These are phyloP conservation scores for Rhizopogon salebrosus DNA, from an alignment of 768 basidiomycete species.

Conservation along the genomic window DNA sequence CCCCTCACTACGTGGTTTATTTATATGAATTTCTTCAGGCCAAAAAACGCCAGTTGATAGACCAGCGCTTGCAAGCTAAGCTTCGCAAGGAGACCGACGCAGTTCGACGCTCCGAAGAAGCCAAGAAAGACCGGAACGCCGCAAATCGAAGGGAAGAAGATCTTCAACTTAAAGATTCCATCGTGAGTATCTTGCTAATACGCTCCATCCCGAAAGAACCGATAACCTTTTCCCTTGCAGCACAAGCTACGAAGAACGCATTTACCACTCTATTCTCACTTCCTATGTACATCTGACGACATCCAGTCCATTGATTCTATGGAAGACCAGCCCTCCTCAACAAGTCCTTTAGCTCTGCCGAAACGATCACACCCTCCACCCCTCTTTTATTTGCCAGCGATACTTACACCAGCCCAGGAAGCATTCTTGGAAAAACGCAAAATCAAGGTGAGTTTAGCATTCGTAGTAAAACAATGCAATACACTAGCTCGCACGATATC, in stretches of 20 bases:
- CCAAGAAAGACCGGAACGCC: slow-evolving; percentile 72
- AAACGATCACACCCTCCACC: slow-evolving; percentile 71
- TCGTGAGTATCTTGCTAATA: slow-evolving; percentile 42
- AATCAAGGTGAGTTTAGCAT: slow-evolving; percentile 43
- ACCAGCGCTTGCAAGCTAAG: slow-evolving; percentile 81
- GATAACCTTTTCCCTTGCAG: slow-evolving; percentile 29
- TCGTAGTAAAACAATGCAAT: not conserved
- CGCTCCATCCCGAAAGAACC: not conserved
- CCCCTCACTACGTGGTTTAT: not conserved
- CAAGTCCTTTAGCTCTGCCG: slow-evolving; percentile 39
- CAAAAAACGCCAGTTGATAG: slow-evolving; percentile 78
- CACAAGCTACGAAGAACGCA: slow-evolving; percentile 70
- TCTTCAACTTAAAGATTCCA: slow-evolving; percentile 72
- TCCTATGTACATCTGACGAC: slow-evolving; percentile 68
- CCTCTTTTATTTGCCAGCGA: slow-evolving; percentile 69
- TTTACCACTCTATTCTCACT: slow-evolving; percentile 69
- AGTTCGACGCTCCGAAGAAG: slow-evolving; percentile 81
- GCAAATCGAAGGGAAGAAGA: slow-evolving; percentile 83
- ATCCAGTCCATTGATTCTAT: slow-evolving; percentile 39
- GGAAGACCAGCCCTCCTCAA: slow-evolving; percentile 17
- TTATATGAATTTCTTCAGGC: slow-evolving; percentile 41
- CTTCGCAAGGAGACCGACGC: slow-evolving; percentile 81
- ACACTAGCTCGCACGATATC: not conserved
- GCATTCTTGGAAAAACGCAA: slow-evolving; percentile 58
- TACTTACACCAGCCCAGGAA: slow-evolving; percentile 66